These are phyloP conservation scores for Malus hybrid DNA, from an alignment of 331 rosid genomes.

Conservation along the genomic window DNA sequence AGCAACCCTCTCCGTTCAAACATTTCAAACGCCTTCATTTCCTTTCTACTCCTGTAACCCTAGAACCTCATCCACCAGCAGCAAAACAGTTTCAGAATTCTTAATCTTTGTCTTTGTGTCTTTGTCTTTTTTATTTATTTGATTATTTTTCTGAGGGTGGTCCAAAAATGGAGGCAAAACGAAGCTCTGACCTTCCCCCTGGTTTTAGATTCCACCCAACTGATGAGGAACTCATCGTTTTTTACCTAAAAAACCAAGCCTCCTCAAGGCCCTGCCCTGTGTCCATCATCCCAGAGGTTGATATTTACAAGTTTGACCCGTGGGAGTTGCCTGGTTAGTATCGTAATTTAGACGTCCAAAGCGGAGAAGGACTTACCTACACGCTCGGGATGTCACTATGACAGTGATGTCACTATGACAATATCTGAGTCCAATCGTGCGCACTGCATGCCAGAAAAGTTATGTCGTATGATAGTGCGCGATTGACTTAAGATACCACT, in stretches of 20 bases:
- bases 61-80: neutral
- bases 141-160: neutral
- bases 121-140: neutral
- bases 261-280: conserved; percentile 82
- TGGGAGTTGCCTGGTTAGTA: conserved; percentile 80
- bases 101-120: neutral
- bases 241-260: conserved; percentile 87
- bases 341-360: neutral
- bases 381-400: neutral
- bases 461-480: too few relatives aligned
- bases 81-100: neutral
- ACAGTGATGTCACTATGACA: too few relatives aligned
- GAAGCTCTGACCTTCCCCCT: conserved; percentile 72
- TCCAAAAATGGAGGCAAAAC: conserved; percentile 31
- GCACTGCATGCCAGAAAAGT: too few relatives aligned
- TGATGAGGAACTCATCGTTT: conserved; percentile 75
- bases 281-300: conserved; percentile 89
- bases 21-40: conserved; percentile 72
- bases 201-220: conserved; percentile 98
- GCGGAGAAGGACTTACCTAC: neutral
- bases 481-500: neutral
- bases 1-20: conserved; percentile 39
- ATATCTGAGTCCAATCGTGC: too few relatives aligned
- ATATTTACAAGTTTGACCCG: conserved; percentile 87
- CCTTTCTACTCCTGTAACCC: neutral